These are phyloP conservation scores for Medicago arabica DNA, from an alignment of 306 rosid genomes.

Conservation along the genomic window DNA sequence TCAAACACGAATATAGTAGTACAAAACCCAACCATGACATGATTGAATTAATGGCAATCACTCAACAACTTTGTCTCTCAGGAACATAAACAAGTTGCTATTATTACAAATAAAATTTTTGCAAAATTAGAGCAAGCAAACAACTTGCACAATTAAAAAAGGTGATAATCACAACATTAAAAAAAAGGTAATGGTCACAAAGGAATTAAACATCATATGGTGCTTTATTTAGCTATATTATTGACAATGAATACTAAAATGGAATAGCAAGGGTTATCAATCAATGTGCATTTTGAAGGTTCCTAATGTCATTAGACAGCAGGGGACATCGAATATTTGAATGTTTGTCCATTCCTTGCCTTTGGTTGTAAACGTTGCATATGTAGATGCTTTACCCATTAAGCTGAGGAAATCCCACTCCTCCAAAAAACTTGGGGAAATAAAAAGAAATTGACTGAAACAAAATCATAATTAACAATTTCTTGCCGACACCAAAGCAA, in stretches of 20 bases:
- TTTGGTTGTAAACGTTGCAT: constrained; percentile 35
- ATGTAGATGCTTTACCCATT: constrained; percentile 43
- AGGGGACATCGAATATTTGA: constrained; percentile 32
- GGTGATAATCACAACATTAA: background rate
- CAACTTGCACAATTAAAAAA: constrained; percentile 38
- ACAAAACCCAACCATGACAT: constrained; percentile 7
- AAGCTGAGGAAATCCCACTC: constrained; percentile 55
- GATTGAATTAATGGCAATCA: background rate
- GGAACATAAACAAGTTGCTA: constrained; percentile 1
- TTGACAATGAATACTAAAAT: constrained; percentile 48
- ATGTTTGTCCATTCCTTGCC: constrained; percentile 42
- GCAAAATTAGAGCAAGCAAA: constrained; percentile 22
- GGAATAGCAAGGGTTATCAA: constrained; percentile 35
- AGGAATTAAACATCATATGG: constrained; percentile 35
- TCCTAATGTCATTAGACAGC: constrained; percentile 23
- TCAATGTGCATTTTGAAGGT: constrained; percentile 26
- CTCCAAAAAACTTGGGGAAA: constrained; percentile 39
- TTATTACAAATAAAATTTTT: background rate
- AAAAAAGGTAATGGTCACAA: background rate
- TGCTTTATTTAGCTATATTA: constrained; percentile 40
- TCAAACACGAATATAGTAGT: background rate
- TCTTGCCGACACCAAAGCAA: constrained; percentile 43
- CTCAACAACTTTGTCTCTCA: background rate
- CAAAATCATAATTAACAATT: constrained; percentile 45
- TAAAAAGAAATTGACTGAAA: constrained; percentile 41